phyloP scores from a whole-genome alignment of 208 protist genomes.

The Angomonas deanei region DNA sequence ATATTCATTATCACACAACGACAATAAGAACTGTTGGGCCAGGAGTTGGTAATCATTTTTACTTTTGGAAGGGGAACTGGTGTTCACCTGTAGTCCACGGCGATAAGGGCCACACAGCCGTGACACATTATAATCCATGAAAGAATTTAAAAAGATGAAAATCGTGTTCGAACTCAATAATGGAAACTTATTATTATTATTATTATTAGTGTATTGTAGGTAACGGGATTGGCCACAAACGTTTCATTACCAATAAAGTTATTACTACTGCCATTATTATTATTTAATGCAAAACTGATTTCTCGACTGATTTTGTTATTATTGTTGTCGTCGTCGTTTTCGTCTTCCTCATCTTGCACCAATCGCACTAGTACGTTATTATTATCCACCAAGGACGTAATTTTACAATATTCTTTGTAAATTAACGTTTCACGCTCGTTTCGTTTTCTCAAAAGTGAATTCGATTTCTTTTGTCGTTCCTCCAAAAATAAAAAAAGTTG shows the following conservation, averaged over 20 bases:
- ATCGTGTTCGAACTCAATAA: not conserved
- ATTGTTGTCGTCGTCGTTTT: not conserved
- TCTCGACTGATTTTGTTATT: not conserved
- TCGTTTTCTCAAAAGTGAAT: not conserved
- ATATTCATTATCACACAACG: not conserved
- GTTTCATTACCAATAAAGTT: not conserved
- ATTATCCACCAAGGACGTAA: too few relatives aligned
- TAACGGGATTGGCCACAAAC: not conserved
- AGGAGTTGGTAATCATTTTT: too few relatives aligned
- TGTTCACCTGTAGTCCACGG: not conserved
- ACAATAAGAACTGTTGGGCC: not conserved
- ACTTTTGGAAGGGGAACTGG: not conserved
- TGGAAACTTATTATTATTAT: not conserved
- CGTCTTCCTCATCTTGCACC: not conserved
- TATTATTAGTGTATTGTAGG: not conserved
- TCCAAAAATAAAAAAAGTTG: not conserved
- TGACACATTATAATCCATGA: not conserved
- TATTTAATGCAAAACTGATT: not conserved
- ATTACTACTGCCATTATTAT: not conserved
- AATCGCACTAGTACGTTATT: not conserved
- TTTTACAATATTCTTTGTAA: not conserved
- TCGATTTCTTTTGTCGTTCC: not conserved
- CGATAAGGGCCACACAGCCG: not conserved
- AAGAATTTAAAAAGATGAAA: not conserved
- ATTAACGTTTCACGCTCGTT: not conserved